Conservation (phyloP, 1,139 yeast genomes). For the Fermentozyma sake region DNA sequence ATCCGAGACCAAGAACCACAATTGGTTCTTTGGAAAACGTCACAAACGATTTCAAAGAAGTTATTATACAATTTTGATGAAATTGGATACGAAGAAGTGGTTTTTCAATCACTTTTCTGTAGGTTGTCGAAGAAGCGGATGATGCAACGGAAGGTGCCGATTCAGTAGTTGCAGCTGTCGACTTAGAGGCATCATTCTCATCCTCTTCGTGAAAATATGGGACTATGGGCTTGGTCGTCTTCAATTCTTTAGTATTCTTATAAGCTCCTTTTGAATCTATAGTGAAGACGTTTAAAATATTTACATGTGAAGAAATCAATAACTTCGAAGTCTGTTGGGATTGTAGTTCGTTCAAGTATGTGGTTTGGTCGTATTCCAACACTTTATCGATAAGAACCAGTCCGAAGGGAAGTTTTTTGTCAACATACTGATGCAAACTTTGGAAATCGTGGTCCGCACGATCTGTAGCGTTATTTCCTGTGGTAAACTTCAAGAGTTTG, state of each 20-base stretch:
- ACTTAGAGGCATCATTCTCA: conserved; percentile 2
- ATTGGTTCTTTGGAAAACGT: conserved; percentile 19
- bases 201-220: conserved; percentile 14
- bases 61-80: conserved; percentile 21
- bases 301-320: conserved; percentile 32
- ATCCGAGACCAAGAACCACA: conserved; percentile 32
- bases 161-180: conserved; percentile 1
- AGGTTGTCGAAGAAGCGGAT: conserved; percentile 7
- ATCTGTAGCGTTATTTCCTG: conserved; percentile 5
- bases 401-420: conserved; percentile 1
- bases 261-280: conserved; percentile 23
- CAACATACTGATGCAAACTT: conserved; percentile 4
- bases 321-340: conserved; percentile 18
- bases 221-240: conserved; percentile 20
- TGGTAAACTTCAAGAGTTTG: conserved; percentile 23
- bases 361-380: conserved; percentile 20
- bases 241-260: conserved; percentile 16
- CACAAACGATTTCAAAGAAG: conserved; percentile 26
- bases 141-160: neutral
- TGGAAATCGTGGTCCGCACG: conserved; percentile 5
- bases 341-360: conserved; percentile 18
- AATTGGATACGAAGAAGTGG: conserved; percentile 35
- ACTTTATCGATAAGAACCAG: conserved; percentile 17
- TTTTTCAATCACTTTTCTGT: conserved; percentile 23
- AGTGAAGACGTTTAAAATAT: conserved; percentile 34